Evolutionary conservation across 2,329 filamentous ascomycete species (phyloP).

Genomic region (Phoma sp.): DNA sequence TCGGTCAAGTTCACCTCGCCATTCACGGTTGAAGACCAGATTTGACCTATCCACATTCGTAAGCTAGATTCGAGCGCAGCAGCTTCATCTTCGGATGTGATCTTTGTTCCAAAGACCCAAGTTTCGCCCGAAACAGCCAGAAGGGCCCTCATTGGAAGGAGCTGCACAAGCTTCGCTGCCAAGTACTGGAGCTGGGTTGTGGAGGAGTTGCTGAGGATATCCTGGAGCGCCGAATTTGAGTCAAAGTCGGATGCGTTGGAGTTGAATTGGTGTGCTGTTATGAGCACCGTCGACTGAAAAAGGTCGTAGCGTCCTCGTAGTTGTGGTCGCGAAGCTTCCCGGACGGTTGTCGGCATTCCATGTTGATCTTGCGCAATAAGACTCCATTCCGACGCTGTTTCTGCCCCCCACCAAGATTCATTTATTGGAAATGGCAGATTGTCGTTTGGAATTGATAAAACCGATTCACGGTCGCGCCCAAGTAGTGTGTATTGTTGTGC

Average conservation of each 20-base stretch:
- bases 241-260: conserved; percentile 23
- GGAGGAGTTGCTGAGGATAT: conserved; percentile 31
- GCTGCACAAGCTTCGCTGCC: conserved; percentile 46
- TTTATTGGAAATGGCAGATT: conserved; percentile 49
- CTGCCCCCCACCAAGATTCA: conserved; percentile 47
- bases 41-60: conserved; percentile 43
- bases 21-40: conserved; percentile 27
- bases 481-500: conserved; percentile 46
- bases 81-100: conserved; percentile 44
- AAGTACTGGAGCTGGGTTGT: conserved; percentile 39
- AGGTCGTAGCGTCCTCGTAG: conserved; percentile 24
- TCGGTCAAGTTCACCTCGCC: conserved; percentile 18
- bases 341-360: conserved; percentile 32
- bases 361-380: conserved; percentile 26
- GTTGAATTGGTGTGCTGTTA: conserved; percentile 40
- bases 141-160: conserved; percentile 50
- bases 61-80: conserved; percentile 39
- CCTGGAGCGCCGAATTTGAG: conserved; percentile 25
- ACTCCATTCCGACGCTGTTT: conserved; percentile 29
- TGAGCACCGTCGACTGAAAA: conserved; percentile 48
- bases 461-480: conserved; percentile 28
- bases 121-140: conserved; percentile 53
- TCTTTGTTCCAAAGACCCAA: conserved; percentile 54
- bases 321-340: conserved; percentile 22
- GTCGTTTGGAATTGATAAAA: conserved; percentile 28